A percentile compares a stretch with the other conserved stretches of the same genome.
Evolutionary conservation across 441 rosid species (phyloP).

Genomic region (Croton setiger): DNA sequence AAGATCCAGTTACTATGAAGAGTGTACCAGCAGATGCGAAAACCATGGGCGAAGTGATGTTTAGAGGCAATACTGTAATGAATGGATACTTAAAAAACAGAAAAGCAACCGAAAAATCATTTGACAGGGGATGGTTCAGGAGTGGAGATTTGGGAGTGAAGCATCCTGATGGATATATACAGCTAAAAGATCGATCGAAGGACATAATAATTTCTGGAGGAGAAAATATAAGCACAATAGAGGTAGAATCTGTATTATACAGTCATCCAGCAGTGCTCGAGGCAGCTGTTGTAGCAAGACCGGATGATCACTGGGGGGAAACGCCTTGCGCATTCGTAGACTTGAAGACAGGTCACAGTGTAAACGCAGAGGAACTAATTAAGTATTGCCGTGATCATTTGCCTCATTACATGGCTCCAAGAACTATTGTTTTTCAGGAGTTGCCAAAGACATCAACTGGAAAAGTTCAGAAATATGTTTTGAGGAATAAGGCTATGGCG

Average conservation of each 20-base stretch:
- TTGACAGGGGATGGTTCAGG: slow-evolving; percentile 59
- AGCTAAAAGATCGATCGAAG: slow-evolving; percentile 56
- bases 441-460: slow-evolving; percentile 80
- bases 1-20: slow-evolving; percentile 51
- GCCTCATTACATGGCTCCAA: slow-evolving; percentile 81
- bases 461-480: slow-evolving; percentile 59
- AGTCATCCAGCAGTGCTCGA: slow-evolving; percentile 55
- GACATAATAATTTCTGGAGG: slow-evolving; percentile 70
- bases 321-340: slow-evolving; percentile 77
- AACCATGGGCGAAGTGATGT: slow-evolving; percentile 67
- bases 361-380: slow-evolving; percentile 45
- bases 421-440: slow-evolving; percentile 52
- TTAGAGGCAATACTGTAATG: slow-evolving; percentile 72
- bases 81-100: slow-evolving; percentile 54
- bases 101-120: slow-evolving; percentile 53
- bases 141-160: slow-evolving; percentile 64
- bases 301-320: slow-evolving; percentile 76
- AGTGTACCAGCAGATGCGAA: slow-evolving; percentile 51
- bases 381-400: slow-evolving; percentile 47
- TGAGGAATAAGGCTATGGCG: slow-evolving; percentile 59
- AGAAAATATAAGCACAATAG: slow-evolving; percentile 65
- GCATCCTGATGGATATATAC: slow-evolving; percentile 59
- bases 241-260: slow-evolving; percentile 54
- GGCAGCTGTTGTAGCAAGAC: slow-evolving; percentile 65
- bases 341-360: slow-evolving; percentile 44